A percentile compares a stretch with the other conserved stretches of the same genome.
Evolutionary conservation across 805 yeast species (phyloP).

Genomic region (Candida ortonii): DNA sequence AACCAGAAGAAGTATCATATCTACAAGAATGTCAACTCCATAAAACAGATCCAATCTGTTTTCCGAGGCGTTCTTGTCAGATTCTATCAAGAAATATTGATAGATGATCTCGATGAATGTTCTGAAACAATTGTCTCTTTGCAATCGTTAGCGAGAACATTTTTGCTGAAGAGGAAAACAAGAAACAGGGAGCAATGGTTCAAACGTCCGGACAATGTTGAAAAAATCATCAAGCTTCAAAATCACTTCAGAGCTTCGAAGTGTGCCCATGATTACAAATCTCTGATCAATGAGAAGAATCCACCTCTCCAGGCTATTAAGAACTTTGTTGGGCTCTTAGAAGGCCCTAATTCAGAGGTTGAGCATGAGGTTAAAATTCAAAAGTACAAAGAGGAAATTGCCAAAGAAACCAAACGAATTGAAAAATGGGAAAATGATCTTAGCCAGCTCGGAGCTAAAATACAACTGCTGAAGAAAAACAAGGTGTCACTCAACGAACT

Average conservation of each 20-base stretch:
- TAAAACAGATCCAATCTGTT: constrained; percentile 51
- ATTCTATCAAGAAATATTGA: constrained; percentile 50
- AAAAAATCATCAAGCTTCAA: constrained; percentile 70
- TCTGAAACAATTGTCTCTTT: constrained; percentile 39
- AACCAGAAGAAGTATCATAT: constrained; percentile 16
- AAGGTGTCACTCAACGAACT: constrained; percentile 76
- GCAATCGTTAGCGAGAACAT: constrained; percentile 58
- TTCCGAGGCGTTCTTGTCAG: constrained; percentile 64
- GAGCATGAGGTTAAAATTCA: constrained; percentile 72
- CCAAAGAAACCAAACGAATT: constrained; percentile 65
- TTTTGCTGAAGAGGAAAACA: constrained; percentile 36
- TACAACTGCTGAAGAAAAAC: constrained; percentile 73
- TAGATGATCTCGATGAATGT: constrained; percentile 51
- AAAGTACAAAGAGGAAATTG: constrained; percentile 62
- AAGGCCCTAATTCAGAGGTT: constrained; percentile 62
- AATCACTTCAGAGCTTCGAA: constrained; percentile 64
- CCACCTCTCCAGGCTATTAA: constrained; percentile 78
- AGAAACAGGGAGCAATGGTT: constrained; percentile 46
- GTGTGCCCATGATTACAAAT: constrained; percentile 69
- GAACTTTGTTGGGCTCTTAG: constrained; percentile 69
- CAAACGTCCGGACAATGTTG: constrained; percentile 42
- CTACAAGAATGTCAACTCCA: constrained; percentile 22
- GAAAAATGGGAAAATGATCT: constrained; percentile 71
- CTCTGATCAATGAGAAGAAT: constrained; percentile 63
- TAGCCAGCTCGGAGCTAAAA: constrained; percentile 73